A percentile compares a stretch with the other conserved stretches of the same genome.
Conservation (phyloP, 2,329 filamentous ascomycete genomes). For the Podosphaera aphanis region DNA sequence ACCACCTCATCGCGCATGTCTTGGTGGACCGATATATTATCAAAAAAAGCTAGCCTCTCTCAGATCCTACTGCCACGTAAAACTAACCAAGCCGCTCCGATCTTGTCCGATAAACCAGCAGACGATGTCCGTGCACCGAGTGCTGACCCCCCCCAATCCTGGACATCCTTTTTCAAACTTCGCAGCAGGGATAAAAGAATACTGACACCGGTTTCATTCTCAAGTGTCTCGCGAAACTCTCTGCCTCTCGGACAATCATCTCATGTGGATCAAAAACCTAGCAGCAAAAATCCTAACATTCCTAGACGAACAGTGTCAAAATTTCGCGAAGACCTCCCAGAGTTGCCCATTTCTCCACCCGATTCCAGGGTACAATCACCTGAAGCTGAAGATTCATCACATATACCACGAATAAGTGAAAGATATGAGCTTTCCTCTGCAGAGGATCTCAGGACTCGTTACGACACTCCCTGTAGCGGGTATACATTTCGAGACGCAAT, state of each 20-base stretch:
- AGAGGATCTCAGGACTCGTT: slow-evolving; percentile 18
- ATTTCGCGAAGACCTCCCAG: slow-evolving; percentile 78
- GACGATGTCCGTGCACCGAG: background rate
- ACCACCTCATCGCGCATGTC: background rate
- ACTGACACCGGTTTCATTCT: slow-evolving; percentile 52
- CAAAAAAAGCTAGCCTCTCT: background rate
- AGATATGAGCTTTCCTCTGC: slow-evolving; percentile 6
- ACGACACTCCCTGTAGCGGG: slow-evolving; percentile 25
- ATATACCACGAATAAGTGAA: slow-evolving; percentile 6
- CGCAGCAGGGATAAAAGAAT: slow-evolving; percentile 26
- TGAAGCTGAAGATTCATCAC: slow-evolving; percentile 26
- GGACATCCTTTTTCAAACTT: slow-evolving; percentile 49
- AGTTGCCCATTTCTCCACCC: slow-evolving; percentile 65
- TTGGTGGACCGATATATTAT: background rate
- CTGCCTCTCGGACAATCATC: slow-evolving; percentile 26
- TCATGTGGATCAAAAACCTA: slow-evolving; percentile 10
- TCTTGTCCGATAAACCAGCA: background rate
- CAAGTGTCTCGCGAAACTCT: slow-evolving; percentile 75
- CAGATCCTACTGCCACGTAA: background rate
- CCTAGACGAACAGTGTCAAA: slow-evolving; percentile 70
- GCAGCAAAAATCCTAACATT: slow-evolving; percentile 18
- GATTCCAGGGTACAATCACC: slow-evolving; percentile 63
- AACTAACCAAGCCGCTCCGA: background rate
- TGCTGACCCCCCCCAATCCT: slow-evolving; percentile 19
- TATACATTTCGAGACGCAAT: slow-evolving; percentile 19